A percentile compares a stretch with the other conserved stretches of the same genome.
Evolutionary conservation across 1,139 yeast genomes (phyloP).

Genomic region (Lodderomyces metapsilosis): DNA sequence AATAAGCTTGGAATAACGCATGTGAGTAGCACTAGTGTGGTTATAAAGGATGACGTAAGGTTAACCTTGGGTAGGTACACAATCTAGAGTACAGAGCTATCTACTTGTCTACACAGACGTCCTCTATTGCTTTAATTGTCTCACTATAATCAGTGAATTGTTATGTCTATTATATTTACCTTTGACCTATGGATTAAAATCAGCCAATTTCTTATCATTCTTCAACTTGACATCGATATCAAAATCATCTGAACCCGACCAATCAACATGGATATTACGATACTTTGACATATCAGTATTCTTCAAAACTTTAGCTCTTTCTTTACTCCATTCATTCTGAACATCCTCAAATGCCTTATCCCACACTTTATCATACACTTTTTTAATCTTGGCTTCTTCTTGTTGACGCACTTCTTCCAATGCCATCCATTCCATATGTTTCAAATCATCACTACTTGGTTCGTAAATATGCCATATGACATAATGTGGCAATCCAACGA

Average conservation of each 20-base stretch:
- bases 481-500: constrained; percentile 83
- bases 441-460: constrained; percentile 81
- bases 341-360: constrained; percentile 75
- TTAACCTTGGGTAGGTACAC: too few relatives aligned
- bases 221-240: constrained; percentile 26
- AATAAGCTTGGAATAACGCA: too few relatives aligned
- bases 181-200: constrained; percentile 35
- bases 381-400: constrained; percentile 64
- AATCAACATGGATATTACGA: constrained; percentile 57
- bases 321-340: constrained; percentile 63
- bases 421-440: constrained; percentile 97
- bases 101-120: too few relatives aligned
- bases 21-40: too few relatives aligned
- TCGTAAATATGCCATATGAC: constrained; percentile 93
- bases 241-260: constrained; percentile 61
- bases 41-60: too few relatives aligned
- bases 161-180: not conserved
- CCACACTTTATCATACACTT: constrained; percentile 75
- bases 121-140: too few relatives aligned
- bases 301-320: constrained; percentile 63
- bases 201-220: constrained; percentile 38
- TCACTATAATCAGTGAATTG: not conserved
- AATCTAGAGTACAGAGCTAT: too few relatives aligned
- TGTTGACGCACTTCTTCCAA: constrained; percentile 77
- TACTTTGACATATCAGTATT: constrained; percentile 62